Base-by-base conservation (phyloP, 371 early-diverging fungal species). In the Chytridiales sp. region DNA sequence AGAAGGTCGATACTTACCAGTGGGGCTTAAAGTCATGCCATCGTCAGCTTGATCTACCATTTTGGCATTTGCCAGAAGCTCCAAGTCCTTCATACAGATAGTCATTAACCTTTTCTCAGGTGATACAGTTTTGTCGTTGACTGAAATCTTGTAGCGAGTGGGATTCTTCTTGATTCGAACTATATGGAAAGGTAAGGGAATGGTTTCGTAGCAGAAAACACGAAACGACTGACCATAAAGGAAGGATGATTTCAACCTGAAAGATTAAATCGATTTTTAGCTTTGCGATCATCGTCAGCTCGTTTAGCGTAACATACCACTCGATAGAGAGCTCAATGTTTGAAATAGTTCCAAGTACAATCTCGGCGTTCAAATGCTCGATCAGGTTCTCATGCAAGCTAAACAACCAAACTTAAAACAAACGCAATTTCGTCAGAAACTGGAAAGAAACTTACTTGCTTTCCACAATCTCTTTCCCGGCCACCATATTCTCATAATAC, bases 331-430 rank as follows among this genome's bases (percentile, higher is more conserved):
- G 69, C n/a, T 66, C 50, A 1, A 78, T 54, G 53, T 72, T 80
- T 31, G 43, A 53, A 22, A 94, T 82, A 6, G 87, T 83, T 1
- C 87, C 85, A 4, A 92, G 64, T 26, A 85, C 87, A 17, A 94
- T 85, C 61, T 94, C 94, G 8, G 93, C 85, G 73, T 88, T 86
- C 38, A 97, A 56, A 67, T 88, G 85, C 64, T 93, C 93, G 56
- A 83, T 84, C 47, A 93, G 67, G 58, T 84, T 80, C 31, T 81
- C 70, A 65, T 92, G 88, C 27, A 96, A 73, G 42, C 68, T 74
- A 47, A 2, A 29, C 32, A 46, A 17, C 27, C 17, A 17, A 19
- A 22, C n/a, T n/a, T n/a, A n/a, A n/a, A n/a, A n/a, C n/a, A n/a
- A 44, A 21, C 44, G 19, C 19, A 44, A 44, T 19, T 44, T 11